Evolutionary conservation across 805 yeast species (phyloP).

Genomic region (Saturnispora zaruensis): DNA sequence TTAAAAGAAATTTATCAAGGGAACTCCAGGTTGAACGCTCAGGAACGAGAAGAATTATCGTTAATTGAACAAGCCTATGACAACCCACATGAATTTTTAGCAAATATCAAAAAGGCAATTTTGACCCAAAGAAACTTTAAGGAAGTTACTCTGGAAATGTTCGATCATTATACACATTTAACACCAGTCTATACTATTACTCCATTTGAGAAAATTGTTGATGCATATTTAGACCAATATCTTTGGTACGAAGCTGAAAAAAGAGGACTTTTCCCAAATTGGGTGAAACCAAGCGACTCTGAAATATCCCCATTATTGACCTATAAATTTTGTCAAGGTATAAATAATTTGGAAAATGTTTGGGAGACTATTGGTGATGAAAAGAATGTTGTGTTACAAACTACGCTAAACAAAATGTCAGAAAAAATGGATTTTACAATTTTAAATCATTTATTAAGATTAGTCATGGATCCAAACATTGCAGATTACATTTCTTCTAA

Average conservation of each 20-base stretch:
- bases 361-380: slow-evolving; percentile 77
- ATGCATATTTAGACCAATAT: slow-evolving; percentile 92
- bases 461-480: slow-evolving; percentile 79
- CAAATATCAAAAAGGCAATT: slow-evolving; percentile 71
- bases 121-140: slow-evolving; percentile 88
- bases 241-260: slow-evolving; percentile 93
- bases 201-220: slow-evolving; percentile 91
- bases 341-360: slow-evolving; percentile 65
- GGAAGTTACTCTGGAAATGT: slow-evolving; percentile 79
- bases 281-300: slow-evolving; percentile 92
- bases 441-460: slow-evolving; percentile 67
- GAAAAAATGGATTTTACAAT: slow-evolving; percentile 87
- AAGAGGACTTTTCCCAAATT: slow-evolving; percentile 80
- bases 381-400: slow-evolving; percentile 76
- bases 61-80: slow-evolving; percentile 94
- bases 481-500: slow-evolving; percentile 94
- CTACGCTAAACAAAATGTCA: slow-evolving; percentile 57
- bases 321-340: slow-evolving; percentile 90
- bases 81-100: slow-evolving; percentile 88
- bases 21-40: slow-evolving; percentile 68
- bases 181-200: slow-evolving; percentile 84
- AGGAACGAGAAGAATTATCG: slow-evolving; percentile 88
- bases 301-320: slow-evolving; percentile 90
- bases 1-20: slow-evolving; percentile 74
- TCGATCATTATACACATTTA: slow-evolving; percentile 79